A percentile compares a stretch with the other conserved stretches of the same genome.
Evolutionary conservation across 2,329 filamentous ascomycete genomes (phyloP).

Genomic region (Colletotrichum incanum): DNA sequence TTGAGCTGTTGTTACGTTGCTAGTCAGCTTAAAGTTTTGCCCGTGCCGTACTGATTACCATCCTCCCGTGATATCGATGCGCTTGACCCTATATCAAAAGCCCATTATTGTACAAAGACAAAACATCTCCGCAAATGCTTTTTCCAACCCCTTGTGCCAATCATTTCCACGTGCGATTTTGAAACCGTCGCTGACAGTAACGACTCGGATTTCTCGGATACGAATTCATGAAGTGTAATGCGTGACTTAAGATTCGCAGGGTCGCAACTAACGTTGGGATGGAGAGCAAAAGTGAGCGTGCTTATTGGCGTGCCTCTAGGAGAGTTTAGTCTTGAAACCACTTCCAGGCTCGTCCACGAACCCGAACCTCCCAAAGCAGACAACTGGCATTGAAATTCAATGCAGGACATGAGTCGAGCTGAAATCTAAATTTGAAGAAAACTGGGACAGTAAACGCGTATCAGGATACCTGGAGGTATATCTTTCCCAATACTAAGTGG

Average conservation of each 20-base stretch:
- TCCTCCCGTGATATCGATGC: not conserved
- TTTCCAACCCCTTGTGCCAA: not conserved
- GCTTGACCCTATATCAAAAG: not conserved
- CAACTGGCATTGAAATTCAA: not conserved
- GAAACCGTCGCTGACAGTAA: not conserved
- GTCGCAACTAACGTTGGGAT: not conserved
- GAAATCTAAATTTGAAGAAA: not conserved
- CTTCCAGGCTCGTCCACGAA: not conserved
- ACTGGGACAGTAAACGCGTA: not conserved
- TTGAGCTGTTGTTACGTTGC: not conserved
- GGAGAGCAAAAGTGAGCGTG: not conserved
- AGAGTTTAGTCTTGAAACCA: constrained; percentile 19
- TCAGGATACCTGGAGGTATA: not conserved
- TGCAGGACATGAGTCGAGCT: constrained; percentile 16
- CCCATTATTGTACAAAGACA: not conserved
- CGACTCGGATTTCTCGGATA: not conserved
- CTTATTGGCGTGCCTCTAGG: constrained; percentile 1
- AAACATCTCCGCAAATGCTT: not conserved
- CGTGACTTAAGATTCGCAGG: constrained; percentile 10
- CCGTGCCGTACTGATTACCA: not conserved
- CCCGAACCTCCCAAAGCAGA: not conserved
- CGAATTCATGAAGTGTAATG: not conserved
- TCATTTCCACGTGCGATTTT: not conserved
- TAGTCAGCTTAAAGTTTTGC: constrained; percentile 18
- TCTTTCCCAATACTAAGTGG: not conserved